Evolutionary conservation across 2,329 filamentous ascomycete species (phyloP).

Genomic region (Pyricularia pennisetigena): DNA sequence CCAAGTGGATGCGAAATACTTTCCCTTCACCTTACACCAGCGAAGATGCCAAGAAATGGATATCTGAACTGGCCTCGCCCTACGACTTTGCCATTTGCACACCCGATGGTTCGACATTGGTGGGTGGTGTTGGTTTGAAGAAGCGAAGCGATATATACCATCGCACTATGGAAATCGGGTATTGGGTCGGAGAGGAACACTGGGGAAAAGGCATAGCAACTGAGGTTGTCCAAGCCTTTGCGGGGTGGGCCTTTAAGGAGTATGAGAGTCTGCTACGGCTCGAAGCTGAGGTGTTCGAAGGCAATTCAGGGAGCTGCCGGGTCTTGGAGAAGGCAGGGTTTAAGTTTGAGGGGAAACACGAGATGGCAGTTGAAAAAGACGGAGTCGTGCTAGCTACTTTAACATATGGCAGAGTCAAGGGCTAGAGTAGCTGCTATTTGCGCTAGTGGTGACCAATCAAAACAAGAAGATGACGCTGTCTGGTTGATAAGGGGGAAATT

Average conservation of each 20-base stretch:
- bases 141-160: slow-evolving; percentile 26
- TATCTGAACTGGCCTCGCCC: slow-evolving; percentile 11
- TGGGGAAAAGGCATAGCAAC: slow-evolving; percentile 37
- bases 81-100: slow-evolving; percentile 25
- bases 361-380: background rate
- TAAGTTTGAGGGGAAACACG: slow-evolving; percentile 26
- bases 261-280: slow-evolving; percentile 30
- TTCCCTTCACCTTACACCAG: slow-evolving; percentile 37
- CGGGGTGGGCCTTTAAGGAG: slow-evolving; percentile 32
- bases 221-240: slow-evolving; percentile 28
- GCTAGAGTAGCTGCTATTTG: background rate
- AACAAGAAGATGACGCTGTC: background rate
- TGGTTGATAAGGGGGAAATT: too few relatives aligned
- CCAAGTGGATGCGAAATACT: slow-evolving; percentile 27
- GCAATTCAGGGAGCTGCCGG: slow-evolving; percentile 28
- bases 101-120: slow-evolving; percentile 17
- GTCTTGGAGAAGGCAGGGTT: slow-evolving; percentile 34
- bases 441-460: background rate
- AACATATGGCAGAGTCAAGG: background rate
- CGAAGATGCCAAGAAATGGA: slow-evolving; percentile 23
- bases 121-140: slow-evolving; percentile 32
- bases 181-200: slow-evolving; percentile 30
- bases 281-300: slow-evolving; percentile 25
- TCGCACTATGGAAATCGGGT: slow-evolving; percentile 37
- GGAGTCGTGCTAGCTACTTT: background rate